These are phyloP conservation scores for Porosira glacialis DNA, from an alignment of 352 stramenopile genomes.

Conservation along the genomic window DNA sequence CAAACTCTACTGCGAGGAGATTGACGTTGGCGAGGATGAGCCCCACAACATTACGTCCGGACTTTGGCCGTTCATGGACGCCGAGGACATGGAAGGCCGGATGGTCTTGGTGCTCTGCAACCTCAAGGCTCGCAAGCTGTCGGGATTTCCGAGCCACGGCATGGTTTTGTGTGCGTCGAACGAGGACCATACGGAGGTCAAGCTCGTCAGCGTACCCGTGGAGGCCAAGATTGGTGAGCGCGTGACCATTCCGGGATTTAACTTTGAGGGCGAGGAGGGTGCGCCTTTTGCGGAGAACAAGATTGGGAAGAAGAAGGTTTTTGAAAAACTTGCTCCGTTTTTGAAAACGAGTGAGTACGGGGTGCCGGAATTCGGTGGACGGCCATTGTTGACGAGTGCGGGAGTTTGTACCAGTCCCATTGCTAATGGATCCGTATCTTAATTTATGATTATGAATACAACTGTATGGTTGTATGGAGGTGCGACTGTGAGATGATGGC, in stretches of 20 bases:
- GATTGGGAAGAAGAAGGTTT: conserved; percentile 81
- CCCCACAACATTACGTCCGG: conserved; percentile 95
- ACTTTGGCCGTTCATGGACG: conserved; percentile 89
- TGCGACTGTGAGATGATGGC: too few species aligned
- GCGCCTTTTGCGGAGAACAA: conserved; percentile 74
- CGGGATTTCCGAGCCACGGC: conserved; percentile 77
- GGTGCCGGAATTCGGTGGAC: conserved; percentile 73
- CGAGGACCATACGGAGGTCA: conserved; percentile 63
- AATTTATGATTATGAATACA: too few species aligned
- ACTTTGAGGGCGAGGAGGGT: conserved; percentile 69
- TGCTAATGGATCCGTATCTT: conserved; percentile 68
- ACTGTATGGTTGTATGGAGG: too few species aligned
- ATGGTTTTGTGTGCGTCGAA: conserved; percentile 79
- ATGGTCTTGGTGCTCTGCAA: conserved; percentile 97
- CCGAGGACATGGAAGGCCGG: conserved; percentile 92
- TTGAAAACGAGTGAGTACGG: conserved; percentile 73
- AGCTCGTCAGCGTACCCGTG: conserved; percentile 69
- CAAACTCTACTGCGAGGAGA: conserved; percentile 99
- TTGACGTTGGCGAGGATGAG: conserved; percentile 89
- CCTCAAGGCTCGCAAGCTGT: conserved; percentile 95
- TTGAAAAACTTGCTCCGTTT: conserved; percentile 61
- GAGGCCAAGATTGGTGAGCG: conserved; percentile 74
- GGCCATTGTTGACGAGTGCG: conserved; percentile 66
- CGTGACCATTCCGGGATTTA: conserved; percentile 76
- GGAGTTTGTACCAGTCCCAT: conserved; percentile 60